phyloP scores from a whole-genome alignment of 2,329 filamentous ascomycete species.

The Fusarium austroafricanum region DNA sequence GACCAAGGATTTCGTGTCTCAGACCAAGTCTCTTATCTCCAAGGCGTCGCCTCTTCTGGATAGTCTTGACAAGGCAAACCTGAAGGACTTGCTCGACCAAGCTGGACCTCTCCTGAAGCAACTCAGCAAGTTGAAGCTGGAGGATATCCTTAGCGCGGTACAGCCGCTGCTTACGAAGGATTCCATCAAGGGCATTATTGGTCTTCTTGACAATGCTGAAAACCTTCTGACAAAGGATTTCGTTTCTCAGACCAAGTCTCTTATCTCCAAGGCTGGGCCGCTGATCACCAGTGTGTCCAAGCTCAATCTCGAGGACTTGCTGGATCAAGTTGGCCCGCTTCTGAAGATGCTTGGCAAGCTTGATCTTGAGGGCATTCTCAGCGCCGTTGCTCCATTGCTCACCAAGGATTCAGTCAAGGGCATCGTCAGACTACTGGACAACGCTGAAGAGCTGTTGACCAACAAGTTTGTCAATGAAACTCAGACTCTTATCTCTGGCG shows the following conservation, averaged over 20 bases:
- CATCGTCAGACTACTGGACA: conserved; percentile 48
- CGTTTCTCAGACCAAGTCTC: conserved; percentile 43
- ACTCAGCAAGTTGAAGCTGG: conserved; percentile 49
- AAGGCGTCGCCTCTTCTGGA: conserved; percentile 49
- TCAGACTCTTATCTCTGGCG: conserved; percentile 45
- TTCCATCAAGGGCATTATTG: conserved; percentile 49
- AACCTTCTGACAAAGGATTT: conserved; percentile 46
- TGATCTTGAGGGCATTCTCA: conserved; percentile 48
- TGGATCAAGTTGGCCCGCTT: conserved; percentile 52
- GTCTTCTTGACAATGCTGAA: conserved; percentile 50
- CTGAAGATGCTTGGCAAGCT: conserved; percentile 48
- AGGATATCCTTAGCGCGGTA: conserved; percentile 45
- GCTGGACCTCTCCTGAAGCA: conserved; percentile 51
- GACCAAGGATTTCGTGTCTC: conserved; percentile 43
- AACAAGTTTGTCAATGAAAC: conserved; percentile 47
- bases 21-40: conserved; percentile 42
- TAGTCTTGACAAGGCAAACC: conserved; percentile 50
- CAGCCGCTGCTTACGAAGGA: conserved; percentile 49
- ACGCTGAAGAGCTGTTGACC: conserved; percentile 47
- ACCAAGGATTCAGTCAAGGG: conserved; percentile 46
- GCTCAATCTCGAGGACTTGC: conserved; percentile 49
- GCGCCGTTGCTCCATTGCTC: conserved; percentile 44
- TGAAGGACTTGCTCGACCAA: conserved; percentile 48
- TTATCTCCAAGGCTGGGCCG: conserved; percentile 47
- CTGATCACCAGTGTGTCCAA: conserved; percentile 50